A percentile compares a stretch with the other conserved stretches of the same genome.
These are phyloP conservation scores for Zea mays DNA, from an alignment of 176 grass and related monocot genomes.

Conservation along the genomic window Zm-B73-REFERENCE-NAM-5.0 NC_050102.1:137533001-137533500, in stretches of 20 bases:
- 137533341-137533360: background rate
- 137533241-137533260: background rate
- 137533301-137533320: background rate
- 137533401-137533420: conserved; percentile 1
- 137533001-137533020: background rate
- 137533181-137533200: too few relatives aligned
- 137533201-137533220: background rate
- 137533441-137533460: background rate
- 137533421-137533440: background rate
- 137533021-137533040: background rate
- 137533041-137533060: too few relatives aligned
- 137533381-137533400: conserved; percentile 19
- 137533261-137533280: too few relatives aligned
- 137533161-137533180: background rate
- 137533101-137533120: background rate
- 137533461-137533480: background rate
- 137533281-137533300: conserved; percentile 9
- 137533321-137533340: background rate
- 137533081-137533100: too few relatives aligned
- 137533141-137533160: too few relatives aligned
- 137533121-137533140: background rate
- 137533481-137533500: conserved; percentile 10
- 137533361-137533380: conserved; percentile 10
- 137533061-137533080: too few relatives aligned
- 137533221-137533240: background rate